These are phyloP conservation scores for Pichia phayaonensis DNA, from an alignment of 805 yeast genomes.

Conservation along the genomic window DNA sequence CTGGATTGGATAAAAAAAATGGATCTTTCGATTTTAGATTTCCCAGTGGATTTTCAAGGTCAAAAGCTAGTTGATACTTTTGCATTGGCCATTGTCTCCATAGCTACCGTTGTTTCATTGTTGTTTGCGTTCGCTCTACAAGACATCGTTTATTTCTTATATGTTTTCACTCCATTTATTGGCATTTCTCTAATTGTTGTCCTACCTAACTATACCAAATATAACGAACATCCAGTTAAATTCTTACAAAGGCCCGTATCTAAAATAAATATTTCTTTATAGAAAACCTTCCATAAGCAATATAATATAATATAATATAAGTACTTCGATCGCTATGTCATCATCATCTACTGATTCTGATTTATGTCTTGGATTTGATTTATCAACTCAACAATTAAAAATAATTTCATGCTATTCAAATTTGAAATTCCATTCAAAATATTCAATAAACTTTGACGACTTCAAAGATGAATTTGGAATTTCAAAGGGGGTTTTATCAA, in stretches of 20 bases:
- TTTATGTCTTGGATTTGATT: conserved; percentile 65
- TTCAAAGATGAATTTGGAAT: conserved; percentile 50
- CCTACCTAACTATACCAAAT: conserved; percentile 54
- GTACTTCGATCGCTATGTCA: background rate
- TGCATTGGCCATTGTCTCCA: conserved; percentile 21
- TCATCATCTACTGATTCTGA: background rate
- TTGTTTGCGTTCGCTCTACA: conserved; percentile 42
- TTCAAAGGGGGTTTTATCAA: conserved; percentile 61
- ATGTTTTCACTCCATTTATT: conserved; percentile 32
- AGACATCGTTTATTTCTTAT: conserved; percentile 34
- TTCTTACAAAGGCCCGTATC: conserved; percentile 34
- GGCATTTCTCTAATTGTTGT: conserved; percentile 31
- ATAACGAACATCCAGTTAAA: conserved; percentile 39
- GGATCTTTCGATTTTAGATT: conserved; percentile 16
- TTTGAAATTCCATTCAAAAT: conserved; percentile 42
- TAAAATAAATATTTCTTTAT: background rate
- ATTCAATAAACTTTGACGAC: conserved; percentile 63
- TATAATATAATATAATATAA: background rate
- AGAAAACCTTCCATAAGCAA: background rate
- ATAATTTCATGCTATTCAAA: conserved; percentile 53
- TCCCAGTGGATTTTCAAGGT: conserved; percentile 43
- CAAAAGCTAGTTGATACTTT: conserved; percentile 37
- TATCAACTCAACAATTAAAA: conserved; percentile 86
- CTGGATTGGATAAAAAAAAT: background rate
- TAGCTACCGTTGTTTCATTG: conserved; percentile 34